phyloP scores from a whole-genome alignment of 2,329 filamentous ascomycete species.

The Calonectria pauciramosa region DNA sequence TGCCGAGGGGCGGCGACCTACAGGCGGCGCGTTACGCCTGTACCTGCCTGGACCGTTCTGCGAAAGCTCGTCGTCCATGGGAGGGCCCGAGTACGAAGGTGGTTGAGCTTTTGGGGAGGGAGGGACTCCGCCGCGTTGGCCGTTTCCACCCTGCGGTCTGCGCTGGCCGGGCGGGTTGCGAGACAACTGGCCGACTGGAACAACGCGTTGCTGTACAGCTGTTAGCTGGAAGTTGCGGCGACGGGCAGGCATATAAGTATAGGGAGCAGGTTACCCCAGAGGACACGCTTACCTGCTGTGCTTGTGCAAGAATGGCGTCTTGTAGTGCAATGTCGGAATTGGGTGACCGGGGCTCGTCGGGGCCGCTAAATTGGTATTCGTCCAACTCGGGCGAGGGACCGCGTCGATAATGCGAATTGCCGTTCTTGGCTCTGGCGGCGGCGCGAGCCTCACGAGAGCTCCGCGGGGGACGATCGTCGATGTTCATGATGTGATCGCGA shows the following conservation, averaged over 20 bases:
- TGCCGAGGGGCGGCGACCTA: slow-evolving; percentile 37
- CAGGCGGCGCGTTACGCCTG: slow-evolving; percentile 36
- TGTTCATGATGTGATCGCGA: slow-evolving; percentile 25
- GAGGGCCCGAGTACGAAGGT: slow-evolving; percentile 36
- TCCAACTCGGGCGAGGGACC: slow-evolving; percentile 43
- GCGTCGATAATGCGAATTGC: slow-evolving; percentile 43
- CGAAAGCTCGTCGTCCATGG: slow-evolving; percentile 34
- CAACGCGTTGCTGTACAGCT: slow-evolving; percentile 39
- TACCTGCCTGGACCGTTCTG: slow-evolving; percentile 38
- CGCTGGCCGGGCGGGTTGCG: slow-evolving; percentile 40
- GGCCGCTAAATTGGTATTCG: slow-evolving; percentile 40
- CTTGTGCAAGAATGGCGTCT: slow-evolving; percentile 46
- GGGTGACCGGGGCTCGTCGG: slow-evolving; percentile 44
- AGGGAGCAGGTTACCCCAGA: background rate
- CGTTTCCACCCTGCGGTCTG: slow-evolving; percentile 29
- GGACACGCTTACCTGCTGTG: slow-evolving; percentile 40
- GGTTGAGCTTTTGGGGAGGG: slow-evolving; percentile 32
- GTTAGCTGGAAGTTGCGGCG: slow-evolving; percentile 23
- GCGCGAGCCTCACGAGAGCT: slow-evolving; percentile 44
- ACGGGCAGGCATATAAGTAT: background rate
- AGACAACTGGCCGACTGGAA: slow-evolving; percentile 40
- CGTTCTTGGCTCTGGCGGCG: slow-evolving; percentile 40
- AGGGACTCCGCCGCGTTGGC: slow-evolving; percentile 27
- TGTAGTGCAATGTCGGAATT: slow-evolving; percentile 47
- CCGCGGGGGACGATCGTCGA: slow-evolving; percentile 35